Base-by-base conservation (phyloP, 2,329 filamentous ascomycete genomes). In the Sphaerostilbella broomeana region DNA sequence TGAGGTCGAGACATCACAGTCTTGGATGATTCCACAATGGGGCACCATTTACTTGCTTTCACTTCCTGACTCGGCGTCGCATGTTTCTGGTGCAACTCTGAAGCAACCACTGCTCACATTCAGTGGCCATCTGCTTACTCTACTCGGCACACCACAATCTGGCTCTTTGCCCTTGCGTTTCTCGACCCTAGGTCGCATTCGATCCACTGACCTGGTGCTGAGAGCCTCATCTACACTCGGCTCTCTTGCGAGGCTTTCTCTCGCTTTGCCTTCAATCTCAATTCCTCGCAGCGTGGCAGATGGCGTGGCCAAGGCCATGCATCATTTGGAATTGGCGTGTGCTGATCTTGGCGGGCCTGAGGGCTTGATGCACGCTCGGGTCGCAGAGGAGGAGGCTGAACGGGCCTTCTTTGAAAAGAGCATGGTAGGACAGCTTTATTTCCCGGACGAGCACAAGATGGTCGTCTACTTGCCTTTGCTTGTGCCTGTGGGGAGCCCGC, bases 341-440 rank as follows among this genome's bases (percentile, higher is more conserved):
- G 70, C 79, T 17, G 77, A 78, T 38, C 69, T 97, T 2, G 77
- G 77, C 24, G 70, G 68, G 0, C 65, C 67, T 0, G 73, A 80
- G 19, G 89, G 88, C 0, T 67, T 98, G 26, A 75, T 81, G 46
- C 81, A 90, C 57, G 90, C 90, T 0, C 77, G 86, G 8, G 78
- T 87, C 32, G 92, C 92, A 5, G 89, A 95, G 62, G 75, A 78
- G 3, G 87, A 94, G 57, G 90, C 88, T 0, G 92, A 98, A 60
- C 80, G 84, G 45, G 90, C 90, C 0, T 98, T 98, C 63, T 98
- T 98, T 51, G 92, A 98, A 63, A 94, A 94, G 64, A 94, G 86
- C 56, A 98, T 98, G 92, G 92, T 98, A 10, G 92, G 89, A 0
- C 92, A 97, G 65, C 81, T 97, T 2, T 98, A 97, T 62, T 98